Evolutionary conservation across 148 eudicot species (phyloP), one percentile per base, ranked within the genome.

Genomic region (Rhododendron ovatum): DNA sequence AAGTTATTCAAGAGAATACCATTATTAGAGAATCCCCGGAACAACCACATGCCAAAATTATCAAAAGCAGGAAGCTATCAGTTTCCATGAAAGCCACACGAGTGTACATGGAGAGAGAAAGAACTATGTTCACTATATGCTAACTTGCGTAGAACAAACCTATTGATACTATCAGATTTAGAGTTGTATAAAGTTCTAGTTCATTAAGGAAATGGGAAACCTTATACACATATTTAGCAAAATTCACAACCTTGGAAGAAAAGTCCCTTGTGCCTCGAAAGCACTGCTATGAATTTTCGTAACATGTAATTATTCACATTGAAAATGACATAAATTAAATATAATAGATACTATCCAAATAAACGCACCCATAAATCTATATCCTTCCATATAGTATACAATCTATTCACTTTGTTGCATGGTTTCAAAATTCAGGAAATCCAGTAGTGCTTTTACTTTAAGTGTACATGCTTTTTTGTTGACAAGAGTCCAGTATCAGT

Each of bases 81-180:
- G 20, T 39, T 35, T 71, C 57, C 59, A 13, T 6, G 74, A 75
- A 6, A 63, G 8, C 63, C 82, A 69, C 20, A 24, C 18, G 3
- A 81, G 33, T 37, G 33, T 22, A 50, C 30, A 75, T 13, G 35
- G n/a, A 86, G 67, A 83, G 82, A 80, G 51, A 80, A 33, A 57
- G 12, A 65, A 12, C n/a, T 3, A 55, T 74, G 53, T 82, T 9
- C 39, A 47, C 4, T 10, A 33, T 10, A 45, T 47, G 59, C 78
- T 20, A 67, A 67, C 80, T 14, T 50, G 18, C 20, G 37, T 9
- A 73, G 35, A 26, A 17, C 41, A 73, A 47, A 50, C 14, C 45
- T 73, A 73, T 11, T 0, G 30, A 18, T 17, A 50, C 18, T 9
- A 45, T 48, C 47, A 48, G 10, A 47, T 83, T 8, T 43, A 26